phyloP scores from a whole-genome alignment of 2,329 filamentous ascomycete species.

The Beauveria varroae region DNA sequence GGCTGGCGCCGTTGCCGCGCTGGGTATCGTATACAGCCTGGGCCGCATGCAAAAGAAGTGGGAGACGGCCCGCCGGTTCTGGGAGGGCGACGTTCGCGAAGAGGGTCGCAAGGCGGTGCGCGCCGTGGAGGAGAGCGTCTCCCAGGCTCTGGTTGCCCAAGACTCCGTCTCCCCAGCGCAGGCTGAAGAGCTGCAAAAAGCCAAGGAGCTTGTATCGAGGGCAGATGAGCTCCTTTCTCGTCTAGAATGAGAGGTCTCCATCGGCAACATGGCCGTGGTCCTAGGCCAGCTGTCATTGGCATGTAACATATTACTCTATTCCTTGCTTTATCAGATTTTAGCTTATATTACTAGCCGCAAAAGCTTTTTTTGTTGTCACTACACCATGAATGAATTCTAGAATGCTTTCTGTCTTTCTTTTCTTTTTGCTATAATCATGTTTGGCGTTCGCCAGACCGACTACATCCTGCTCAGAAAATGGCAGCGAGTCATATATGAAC shows the following conservation, averaged over 20 bases:
- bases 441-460: slow-evolving; percentile 5
- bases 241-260: slow-evolving; percentile 32
- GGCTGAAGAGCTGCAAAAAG: slow-evolving; percentile 29
- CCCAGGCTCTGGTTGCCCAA: slow-evolving; percentile 32
- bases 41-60: slow-evolving; percentile 54
- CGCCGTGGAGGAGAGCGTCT: slow-evolving; percentile 46
- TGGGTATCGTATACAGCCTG: slow-evolving; percentile 54
- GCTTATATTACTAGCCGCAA: not conserved
- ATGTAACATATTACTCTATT: slow-evolving; percentile 1
- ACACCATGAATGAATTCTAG: not conserved
- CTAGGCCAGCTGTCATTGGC: not conserved
- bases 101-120: slow-evolving; percentile 57
- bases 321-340: not conserved
- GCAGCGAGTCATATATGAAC: slow-evolving; percentile 7
- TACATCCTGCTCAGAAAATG: slow-evolving; percentile 2
- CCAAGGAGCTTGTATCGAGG: slow-evolving; percentile 38
- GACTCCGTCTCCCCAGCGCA: slow-evolving; percentile 18
- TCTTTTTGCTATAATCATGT: slow-evolving; percentile 7
- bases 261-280: not conserved
- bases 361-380: not conserved
- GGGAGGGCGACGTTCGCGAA: slow-evolving; percentile 60
- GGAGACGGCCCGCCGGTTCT: slow-evolving; percentile 52
- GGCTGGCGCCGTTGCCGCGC: slow-evolving; percentile 52
- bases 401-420: not conserved
- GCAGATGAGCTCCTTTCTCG: slow-evolving; percentile 41